Evolutionary conservation across 2,329 filamentous ascomycete species (phyloP), one percentile per base, ranked within the genome.

Genomic region (Cladosporium sp.): DNA sequence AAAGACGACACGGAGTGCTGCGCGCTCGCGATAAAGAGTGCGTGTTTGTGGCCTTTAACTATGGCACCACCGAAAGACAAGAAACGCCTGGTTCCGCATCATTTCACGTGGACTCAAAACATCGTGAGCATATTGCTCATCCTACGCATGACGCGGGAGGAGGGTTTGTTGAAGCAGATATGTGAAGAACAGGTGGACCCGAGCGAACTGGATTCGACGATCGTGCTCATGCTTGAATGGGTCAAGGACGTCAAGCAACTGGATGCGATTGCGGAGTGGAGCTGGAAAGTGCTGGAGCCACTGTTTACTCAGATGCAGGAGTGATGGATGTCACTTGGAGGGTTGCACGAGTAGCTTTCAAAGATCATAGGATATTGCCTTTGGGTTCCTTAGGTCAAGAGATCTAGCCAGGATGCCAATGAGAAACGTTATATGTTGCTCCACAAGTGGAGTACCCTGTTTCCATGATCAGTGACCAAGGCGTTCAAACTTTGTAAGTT

Each of bases 51-150:
- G 10, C 76, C 77, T 5, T 73, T 79, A 1, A 72, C 72, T 13
- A 8, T 39, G n/a, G 8, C 84, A 7, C 86, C 86, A 0, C 80
- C 84, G 1, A 83, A 83, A 67, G 78, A 82, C 60, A 83, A 83
- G 71, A 89, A 89, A 74, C 78, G 86, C 43, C 78, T 89, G 7
- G 76, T 89, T 0, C 86, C 86, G 0, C 83, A 84, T 64, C 70
- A 85, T 1, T 88, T 87, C 71, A 85, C 86, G 63, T 88, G 86
- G 83, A 86, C 85, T 6, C 85, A 88, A 68, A 87, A 86, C 66
- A 79, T 88, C 43, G 79, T 88, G 48, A 83, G 83, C 3, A 83
- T 88, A 28, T 76, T 89, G 32, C 70, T 89, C 48, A 77, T 88
- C 21, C 71, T 89, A 39, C 83, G 86, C 48, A 77, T 88, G 67